Evolutionary conservation across 352 stramenopile species (phyloP), one percentile per base, ranked within the genome.

Genomic region (Aphanomyces euteiches): DNA sequence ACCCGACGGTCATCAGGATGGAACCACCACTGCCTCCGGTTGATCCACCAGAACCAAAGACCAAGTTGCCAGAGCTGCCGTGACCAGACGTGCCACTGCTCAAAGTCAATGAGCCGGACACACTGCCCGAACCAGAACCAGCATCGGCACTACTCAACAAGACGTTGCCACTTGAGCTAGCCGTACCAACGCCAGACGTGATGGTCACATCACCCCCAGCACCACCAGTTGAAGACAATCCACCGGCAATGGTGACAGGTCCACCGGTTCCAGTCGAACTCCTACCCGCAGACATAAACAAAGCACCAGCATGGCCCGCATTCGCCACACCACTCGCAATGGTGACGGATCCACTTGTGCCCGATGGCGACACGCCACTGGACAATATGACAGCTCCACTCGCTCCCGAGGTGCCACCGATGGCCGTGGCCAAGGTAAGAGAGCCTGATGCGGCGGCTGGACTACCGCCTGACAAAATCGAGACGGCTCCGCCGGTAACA

Each of bases 191-290:
- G 37, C 78, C 78, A 57, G 78, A 78, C 10, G 66, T 58, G 36
- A 85, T n/a, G 8, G 50, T 75, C 19, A 85, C 43, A 12, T 58
- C 67, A 34, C 78, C 78, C 19, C 77, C 76, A 57, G 28, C 73
- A 28, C 53, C 36, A 7, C 70, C 59, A 38, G 56, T 79, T 17
- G 28, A 28, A 28, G 45, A 53, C 45, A 53, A 1, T 2, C 76
- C 75, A 39, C 38, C 74, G 21, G 72, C 75, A 19, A 80, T 50
- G 6, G 38, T 74, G 41, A 82, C 56, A 5, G n/a, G n/a, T n/a
- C n/a, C n/a, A n/a, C n/a, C n/a, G n/a, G n/a, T n/a, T n/a, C n/a
- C n/a, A n/a, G n/a, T n/a, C n/a, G n/a, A n/a, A n/a, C n/a, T n/a
- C n/a, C n/a, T n/a, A n/a, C n/a, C n/a, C n/a, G n/a, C n/a, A n/a